These are phyloP conservation scores for Fusarium oxysporum DNA, from an alignment of 2,329 filamentous ascomycete genomes.

Conservation along the genomic window DNA sequence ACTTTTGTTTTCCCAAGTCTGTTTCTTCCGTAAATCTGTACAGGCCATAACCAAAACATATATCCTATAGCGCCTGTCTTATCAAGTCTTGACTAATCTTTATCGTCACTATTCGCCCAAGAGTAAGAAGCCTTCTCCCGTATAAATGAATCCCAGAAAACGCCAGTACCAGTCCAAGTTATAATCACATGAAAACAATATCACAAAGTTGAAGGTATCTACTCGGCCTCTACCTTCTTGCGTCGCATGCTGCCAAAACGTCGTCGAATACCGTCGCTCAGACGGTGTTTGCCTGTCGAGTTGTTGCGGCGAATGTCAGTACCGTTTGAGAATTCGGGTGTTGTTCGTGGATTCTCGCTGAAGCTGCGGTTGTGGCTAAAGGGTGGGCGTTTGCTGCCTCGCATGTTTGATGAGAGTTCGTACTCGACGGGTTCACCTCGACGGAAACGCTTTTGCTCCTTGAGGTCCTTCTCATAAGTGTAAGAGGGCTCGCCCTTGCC, in stretches of 20 bases:
- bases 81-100: slow-evolving; percentile 9
- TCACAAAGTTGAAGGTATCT: neutral
- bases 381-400: slow-evolving; percentile 32
- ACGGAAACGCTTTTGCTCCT: slow-evolving; percentile 62
- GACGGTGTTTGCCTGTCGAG: slow-evolving; percentile 55
- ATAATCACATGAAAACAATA: neutral
- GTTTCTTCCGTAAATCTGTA: slow-evolving; percentile 7
- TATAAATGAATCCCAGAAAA: neutral
- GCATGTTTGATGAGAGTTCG: slow-evolving; percentile 60
- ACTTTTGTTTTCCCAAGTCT: slow-evolving; percentile 9
- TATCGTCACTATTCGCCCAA: slow-evolving; percentile 11
- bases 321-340: slow-evolving; percentile 39
- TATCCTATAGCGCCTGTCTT: slow-evolving; percentile 13
- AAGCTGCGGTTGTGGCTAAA: slow-evolving; percentile 57
- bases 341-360: slow-evolving; percentile 52
- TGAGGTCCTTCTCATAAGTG: slow-evolving; percentile 74
- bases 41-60: neutral
- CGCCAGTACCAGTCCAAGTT: slow-evolving; percentile 4
- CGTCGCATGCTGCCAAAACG: slow-evolving; percentile 65
- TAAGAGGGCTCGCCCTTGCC: slow-evolving; percentile 85
- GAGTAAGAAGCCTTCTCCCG: neutral
- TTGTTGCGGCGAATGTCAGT: slow-evolving; percentile 52
- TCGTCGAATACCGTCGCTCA: slow-evolving; percentile 65
- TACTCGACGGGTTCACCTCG: slow-evolving; percentile 54
- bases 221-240: slow-evolving; percentile 50